phyloP scores from a whole-genome alignment of 1,284 basidiomycete species.

The Pyrrhoderma noxium region DNA sequence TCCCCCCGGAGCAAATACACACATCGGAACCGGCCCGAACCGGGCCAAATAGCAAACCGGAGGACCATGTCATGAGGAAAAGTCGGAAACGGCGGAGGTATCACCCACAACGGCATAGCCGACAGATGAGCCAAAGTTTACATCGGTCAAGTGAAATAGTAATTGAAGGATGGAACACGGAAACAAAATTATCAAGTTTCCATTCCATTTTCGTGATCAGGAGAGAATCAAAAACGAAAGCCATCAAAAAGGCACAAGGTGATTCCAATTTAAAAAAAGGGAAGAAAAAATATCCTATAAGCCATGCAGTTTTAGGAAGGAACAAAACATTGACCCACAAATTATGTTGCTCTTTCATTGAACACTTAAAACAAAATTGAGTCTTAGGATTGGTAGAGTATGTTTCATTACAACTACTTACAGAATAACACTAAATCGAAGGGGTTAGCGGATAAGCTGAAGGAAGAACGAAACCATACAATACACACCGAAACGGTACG shows the following conservation, averaged over 20 bases:
- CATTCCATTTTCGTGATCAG: not conserved
- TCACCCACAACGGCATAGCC: not conserved
- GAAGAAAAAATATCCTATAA: conserved; percentile 1
- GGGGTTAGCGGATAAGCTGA: conserved; percentile 3
- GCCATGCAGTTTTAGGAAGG: not conserved
- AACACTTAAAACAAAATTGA: conserved; percentile 47
- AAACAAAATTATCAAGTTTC: not conserved
- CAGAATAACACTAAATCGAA: conserved; percentile 65
- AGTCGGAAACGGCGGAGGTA: too few relatives aligned
- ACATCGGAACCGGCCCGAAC: conserved; percentile 7
- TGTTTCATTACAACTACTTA: conserved; percentile 31
- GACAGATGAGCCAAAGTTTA: not conserved
- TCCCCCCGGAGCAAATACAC: not conserved
- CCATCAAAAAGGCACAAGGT: not conserved
- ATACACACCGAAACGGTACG: conserved; percentile 78
- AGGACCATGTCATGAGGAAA: not conserved
- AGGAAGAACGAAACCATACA: not conserved
- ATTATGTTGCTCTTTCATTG: conserved; percentile 93
- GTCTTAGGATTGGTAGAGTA: conserved; percentile 20
- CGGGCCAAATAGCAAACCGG: not conserved
- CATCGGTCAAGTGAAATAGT: too few relatives aligned
- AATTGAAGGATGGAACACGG: not conserved
- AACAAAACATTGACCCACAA: conserved; percentile 42
- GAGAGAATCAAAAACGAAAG: conserved; percentile 3
- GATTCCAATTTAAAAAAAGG: not conserved